phyloP scores from a whole-genome alignment of 2,329 filamentous ascomycete genomes.

The Epichloe coenophiala region DNA sequence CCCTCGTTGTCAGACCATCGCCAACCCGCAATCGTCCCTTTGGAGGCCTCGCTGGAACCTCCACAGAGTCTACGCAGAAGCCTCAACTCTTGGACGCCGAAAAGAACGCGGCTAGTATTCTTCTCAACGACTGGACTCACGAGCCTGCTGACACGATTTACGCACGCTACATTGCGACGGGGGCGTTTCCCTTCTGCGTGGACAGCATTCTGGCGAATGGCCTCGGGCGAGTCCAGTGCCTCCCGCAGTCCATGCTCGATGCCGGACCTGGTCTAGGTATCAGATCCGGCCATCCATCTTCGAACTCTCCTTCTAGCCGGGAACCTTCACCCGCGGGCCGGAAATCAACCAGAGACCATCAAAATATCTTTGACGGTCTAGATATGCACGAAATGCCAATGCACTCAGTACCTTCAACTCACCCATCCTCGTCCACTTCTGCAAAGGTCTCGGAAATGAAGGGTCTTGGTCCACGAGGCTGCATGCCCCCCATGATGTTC shows the following conservation, averaged over 20 bases:
- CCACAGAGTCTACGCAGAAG: not conserved
- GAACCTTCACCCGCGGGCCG: no score
- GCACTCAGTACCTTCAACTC: not conserved
- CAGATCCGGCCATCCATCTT: no score
- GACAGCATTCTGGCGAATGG: constrained; percentile 4
- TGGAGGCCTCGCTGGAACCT: not conserved
- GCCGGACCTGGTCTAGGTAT: not conserved
- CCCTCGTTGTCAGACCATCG: not conserved
- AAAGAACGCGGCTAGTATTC: not conserved
- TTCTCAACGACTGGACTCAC: constrained; percentile 5
- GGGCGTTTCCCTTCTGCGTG: constrained; percentile 1
- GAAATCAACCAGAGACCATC: not conserved
- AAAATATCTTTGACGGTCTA: not conserved
- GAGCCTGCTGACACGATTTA: not conserved
- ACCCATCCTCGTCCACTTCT: not conserved
- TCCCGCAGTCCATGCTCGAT: not conserved
- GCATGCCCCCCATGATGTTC: constrained; percentile 3
- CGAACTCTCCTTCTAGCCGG: no score
- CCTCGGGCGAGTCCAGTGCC: not conserved
- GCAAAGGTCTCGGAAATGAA: not conserved
- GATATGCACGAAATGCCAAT: not conserved
- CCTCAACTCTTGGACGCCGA: not conserved
- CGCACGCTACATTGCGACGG: not conserved
- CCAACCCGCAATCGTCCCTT: constrained; percentile 1
- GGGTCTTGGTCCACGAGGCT: not conserved